Base-by-base conservation (phyloP, 1,284 basidiomycete genomes). In the Peniophora sp. region DNA sequence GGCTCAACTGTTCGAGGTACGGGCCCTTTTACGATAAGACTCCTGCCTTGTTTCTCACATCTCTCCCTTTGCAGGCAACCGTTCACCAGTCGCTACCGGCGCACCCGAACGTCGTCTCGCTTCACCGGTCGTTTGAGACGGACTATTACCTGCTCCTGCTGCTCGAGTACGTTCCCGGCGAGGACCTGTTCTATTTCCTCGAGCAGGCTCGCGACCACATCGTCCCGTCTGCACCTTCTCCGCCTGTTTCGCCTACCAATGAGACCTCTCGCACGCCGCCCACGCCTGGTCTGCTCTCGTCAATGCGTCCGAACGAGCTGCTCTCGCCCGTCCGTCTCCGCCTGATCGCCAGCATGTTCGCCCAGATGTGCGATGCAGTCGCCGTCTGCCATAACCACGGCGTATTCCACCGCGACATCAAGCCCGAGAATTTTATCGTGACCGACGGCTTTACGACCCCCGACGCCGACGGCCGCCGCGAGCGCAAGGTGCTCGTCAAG, bases 361-460 rank as follows among this genome's bases (percentile, higher is more conserved):
- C 83, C 35, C 74, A 99, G 71, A 99, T 99, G 92, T 99, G 97
- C 66, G 90, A 96, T 56, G 94, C 96, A 32, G 94, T 99, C 11
- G 91, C 92, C 2, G 83, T 89, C n/a, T 98, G 96, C 69, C 96
- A 99, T 65, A 85, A 90, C 38, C 84, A 87, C 54, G 89, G 89
- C 45, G 89, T 99, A 52, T 91, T 87, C 64, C 96, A 99, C 65
- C 86, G 96, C 54, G 97, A 99, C 68, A 97, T 99, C 78, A 99
- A 99, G 73, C 96, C 96, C 0, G 92, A 94, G 70, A 96, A 94
- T 70, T 94, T 94, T 63, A 94, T 93, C 64, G 89, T 94, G 60
- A 94, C 91, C 1, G 85, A 92, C 64, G 89, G 84, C 39, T 81
- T 82, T 65, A 71, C 75, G 49, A 75, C 74, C 20, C 34, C 34